These are phyloP conservation scores for Fibroporia radiculosa DNA, from an alignment of 768 basidiomycete species.

Conservation along the genomic window DNA sequence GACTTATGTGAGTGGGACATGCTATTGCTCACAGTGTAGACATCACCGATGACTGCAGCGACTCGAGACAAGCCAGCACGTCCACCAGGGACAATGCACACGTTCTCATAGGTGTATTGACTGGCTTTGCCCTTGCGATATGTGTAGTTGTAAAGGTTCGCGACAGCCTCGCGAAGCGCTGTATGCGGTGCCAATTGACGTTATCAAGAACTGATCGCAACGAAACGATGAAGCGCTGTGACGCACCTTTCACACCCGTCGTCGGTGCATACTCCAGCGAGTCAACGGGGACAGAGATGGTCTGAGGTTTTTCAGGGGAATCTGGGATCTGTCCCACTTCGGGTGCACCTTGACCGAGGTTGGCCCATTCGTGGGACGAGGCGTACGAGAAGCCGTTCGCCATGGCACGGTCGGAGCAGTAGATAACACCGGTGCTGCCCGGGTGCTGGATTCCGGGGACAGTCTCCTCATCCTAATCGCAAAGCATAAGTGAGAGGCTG, in stretches of 20 bases:
- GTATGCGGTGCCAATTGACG: neutral
- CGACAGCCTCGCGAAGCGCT: slow-evolving; percentile 86
- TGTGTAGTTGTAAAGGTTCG: slow-evolving; percentile 79
- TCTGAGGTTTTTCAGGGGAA: slow-evolving; percentile 56
- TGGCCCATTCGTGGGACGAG: slow-evolving; percentile 74
- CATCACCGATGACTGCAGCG: slow-evolving; percentile 87
- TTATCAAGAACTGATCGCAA: neutral
- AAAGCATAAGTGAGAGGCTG: neutral
- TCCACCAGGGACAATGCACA: slow-evolving; percentile 93
- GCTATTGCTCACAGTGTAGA: slow-evolving; percentile 54
- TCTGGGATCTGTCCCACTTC: slow-evolving; percentile 82
- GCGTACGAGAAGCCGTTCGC: slow-evolving; percentile 88
- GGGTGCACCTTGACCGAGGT: slow-evolving; percentile 88
- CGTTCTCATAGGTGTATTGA: slow-evolving; percentile 88
- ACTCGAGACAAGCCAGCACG: slow-evolving; percentile 84
- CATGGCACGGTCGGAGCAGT: slow-evolving; percentile 91
- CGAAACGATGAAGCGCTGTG: neutral
- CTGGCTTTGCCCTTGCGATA: slow-evolving; percentile 77
- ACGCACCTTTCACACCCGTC: slow-evolving; percentile 75
- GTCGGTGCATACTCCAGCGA: slow-evolving; percentile 89
- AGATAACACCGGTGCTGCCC: slow-evolving; percentile 58
- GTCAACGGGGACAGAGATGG: slow-evolving; percentile 60
- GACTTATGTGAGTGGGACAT: too few relatives aligned
- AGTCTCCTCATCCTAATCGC: slow-evolving; percentile 70
- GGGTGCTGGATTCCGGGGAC: slow-evolving; percentile 84